Base-by-base conservation (phyloP, 2,329 filamentous ascomycete genomes). In the Byssothecium circinans region DNA sequence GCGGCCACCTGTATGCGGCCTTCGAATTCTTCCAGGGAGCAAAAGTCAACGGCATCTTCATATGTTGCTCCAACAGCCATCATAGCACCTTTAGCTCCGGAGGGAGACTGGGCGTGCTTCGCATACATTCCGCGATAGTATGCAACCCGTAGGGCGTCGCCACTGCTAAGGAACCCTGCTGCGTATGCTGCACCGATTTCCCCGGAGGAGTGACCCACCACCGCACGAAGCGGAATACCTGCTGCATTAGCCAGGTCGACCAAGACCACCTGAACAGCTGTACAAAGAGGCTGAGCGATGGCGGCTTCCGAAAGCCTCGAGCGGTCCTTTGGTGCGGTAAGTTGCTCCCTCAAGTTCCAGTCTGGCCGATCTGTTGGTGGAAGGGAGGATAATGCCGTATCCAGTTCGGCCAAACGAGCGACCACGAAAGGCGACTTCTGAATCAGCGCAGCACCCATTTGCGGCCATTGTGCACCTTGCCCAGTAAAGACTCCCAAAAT, bases 151-250 rank as follows among this genome's bases (percentile, higher is more conserved):
- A 64, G 47, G 3, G 58, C 54, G 8, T 50, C 47, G 5, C 38
- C 19, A 4, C 33, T 20, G 8, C n/a, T 47, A 15, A 58, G 17
- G 12, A 40, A 41, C 0, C 61, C 61, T 1, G 49, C 47, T 1
- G 60, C 58, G 38, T 57, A 62, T 8, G 62, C 60, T 11, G 58
- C 55, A 14, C 49, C 55, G 20, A 64, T 65, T 30, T 64, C 61
- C 12, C 62, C 61, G n/a, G 71, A 65, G 0, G 69, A 73, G 44
- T 76, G 74, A 1, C 74, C 74, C 8, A 75, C 66, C 1, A 74
- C 62, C 0, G 68, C 67, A 8, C 55, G 19, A 0, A 72, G 65
- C 0, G 18, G 29, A 4, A 72, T 36, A 0, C 65, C 67, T 14
- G 58, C 56, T 0, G 46, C 44, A 2, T 47, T 10, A 0, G 74